phyloP scores from a whole-genome alignment of 345 rosid genomes.

The Populus davidiana region DNA sequence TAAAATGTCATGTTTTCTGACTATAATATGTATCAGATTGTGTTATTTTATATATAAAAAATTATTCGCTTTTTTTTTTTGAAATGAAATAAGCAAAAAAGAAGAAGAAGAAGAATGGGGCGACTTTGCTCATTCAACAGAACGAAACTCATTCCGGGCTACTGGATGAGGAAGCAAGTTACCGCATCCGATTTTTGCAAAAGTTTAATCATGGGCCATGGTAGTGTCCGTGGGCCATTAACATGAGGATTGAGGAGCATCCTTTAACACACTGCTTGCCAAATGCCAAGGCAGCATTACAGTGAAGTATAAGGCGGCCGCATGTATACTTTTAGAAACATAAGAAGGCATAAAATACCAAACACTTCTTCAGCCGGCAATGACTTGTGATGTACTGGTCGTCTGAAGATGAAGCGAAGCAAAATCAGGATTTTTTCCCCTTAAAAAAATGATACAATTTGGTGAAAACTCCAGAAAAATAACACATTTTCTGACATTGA shows the following conservation, averaged over 20 bases:
- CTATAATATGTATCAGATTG: no score
- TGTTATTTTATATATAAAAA: no score
- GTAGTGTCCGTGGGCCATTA: no score
- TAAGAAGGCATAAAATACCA: background rate
- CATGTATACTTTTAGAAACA: background rate
- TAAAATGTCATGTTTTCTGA: no score
- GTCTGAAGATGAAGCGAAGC: constrained; percentile 6
- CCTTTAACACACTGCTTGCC: background rate
- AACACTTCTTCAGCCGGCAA: background rate
- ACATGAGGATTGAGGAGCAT: background rate
- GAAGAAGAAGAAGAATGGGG: background rate
- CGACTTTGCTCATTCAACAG: background rate
- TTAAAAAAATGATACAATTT: no score
- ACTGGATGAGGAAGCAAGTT: background rate
- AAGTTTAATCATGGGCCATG: background rate
- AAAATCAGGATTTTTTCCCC: no score
- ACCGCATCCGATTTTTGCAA: background rate
- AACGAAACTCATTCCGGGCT: background rate
- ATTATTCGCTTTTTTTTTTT: no score
- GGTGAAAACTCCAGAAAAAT: no score
- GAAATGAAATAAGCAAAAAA: no score
- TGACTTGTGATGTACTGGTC: background rate
- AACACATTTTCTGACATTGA: no score
- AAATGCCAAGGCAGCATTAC: background rate
- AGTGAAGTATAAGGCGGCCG: background rate